phyloP scores from a whole-genome alignment of 2,329 filamentous ascomycete species.

The Xylariaceae sp. region DNA sequence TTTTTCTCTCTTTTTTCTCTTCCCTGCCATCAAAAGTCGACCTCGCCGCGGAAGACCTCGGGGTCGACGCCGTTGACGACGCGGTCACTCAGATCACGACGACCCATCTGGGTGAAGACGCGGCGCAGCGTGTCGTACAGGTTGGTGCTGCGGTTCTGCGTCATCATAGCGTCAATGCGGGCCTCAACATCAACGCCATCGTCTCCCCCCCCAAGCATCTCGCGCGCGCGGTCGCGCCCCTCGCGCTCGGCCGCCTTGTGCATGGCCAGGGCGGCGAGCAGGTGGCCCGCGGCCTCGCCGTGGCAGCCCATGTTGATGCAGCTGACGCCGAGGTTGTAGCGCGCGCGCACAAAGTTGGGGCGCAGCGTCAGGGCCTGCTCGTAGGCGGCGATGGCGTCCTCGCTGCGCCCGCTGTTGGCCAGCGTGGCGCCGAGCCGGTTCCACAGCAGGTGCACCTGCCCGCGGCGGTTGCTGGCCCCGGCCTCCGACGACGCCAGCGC shows the following conservation, averaged over 20 bases:
- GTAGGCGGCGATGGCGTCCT: slow-evolving; percentile 96
- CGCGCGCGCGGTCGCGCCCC: slow-evolving; percentile 72
- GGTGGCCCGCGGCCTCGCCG: slow-evolving; percentile 84
- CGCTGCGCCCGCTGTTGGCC: slow-evolving; percentile 84
- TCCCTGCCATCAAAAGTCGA: slow-evolving; percentile 58
- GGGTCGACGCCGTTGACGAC: slow-evolving; percentile 88
- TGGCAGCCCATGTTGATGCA: slow-evolving; percentile 98
- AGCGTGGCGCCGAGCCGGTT: slow-evolving; percentile 94
- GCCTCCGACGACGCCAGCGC: slow-evolving; percentile 80
- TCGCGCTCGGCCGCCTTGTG: slow-evolving; percentile 88
- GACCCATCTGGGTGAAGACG: slow-evolving; percentile 94
- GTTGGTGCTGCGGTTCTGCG: slow-evolving; percentile 94
- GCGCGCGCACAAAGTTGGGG: slow-evolving; percentile 92
- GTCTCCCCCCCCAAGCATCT: slow-evolving; percentile 60
- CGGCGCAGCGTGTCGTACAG: slow-evolving; percentile 88
- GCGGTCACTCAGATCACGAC: slow-evolving; percentile 78
- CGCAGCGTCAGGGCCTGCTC: slow-evolving; percentile 83
- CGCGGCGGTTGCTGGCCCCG: slow-evolving; percentile 73
- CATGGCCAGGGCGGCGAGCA: slow-evolving; percentile 88
- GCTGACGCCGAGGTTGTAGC: slow-evolving; percentile 92
- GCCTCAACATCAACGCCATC: slow-evolving; percentile 55
- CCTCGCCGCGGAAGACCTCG: slow-evolving; percentile 78
- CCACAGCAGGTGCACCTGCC: slow-evolving; percentile 91
- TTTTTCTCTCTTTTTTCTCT: background rate
- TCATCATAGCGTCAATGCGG: slow-evolving; percentile 77